A percentile compares a stretch with the other conserved stretches of the same genome.
Conservation (phyloP, 495 filamentous ascomycete genomes). For the Ramalina peruviana region DNA sequence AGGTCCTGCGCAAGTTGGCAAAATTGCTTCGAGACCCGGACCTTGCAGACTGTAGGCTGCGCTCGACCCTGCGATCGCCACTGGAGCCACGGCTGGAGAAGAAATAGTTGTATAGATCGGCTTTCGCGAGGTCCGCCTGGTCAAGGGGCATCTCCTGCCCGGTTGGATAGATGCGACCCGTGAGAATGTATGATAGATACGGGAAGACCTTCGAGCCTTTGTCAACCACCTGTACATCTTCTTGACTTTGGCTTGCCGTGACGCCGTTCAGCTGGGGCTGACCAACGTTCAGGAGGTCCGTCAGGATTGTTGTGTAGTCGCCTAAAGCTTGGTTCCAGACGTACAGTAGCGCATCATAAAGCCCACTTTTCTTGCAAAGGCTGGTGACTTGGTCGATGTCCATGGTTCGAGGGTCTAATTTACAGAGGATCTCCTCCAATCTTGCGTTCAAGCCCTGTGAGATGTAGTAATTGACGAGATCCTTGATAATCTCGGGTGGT, state of each 20-base stretch:
- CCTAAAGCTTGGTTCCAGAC: slow-evolving; percentile 84
- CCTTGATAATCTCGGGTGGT: slow-evolving; percentile 75
- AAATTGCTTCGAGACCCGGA: slow-evolving; percentile 27
- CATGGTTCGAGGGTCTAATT: slow-evolving; percentile 77
- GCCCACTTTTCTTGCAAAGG: slow-evolving; percentile 75
- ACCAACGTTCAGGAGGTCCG: slow-evolving; percentile 70
- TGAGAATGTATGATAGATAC: slow-evolving; percentile 86
- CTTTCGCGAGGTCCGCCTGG: slow-evolving; percentile 61
- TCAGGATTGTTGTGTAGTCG: slow-evolving; percentile 82
- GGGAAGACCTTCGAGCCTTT: slow-evolving; percentile 89
- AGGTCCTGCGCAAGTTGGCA: slow-evolving; percentile 67
- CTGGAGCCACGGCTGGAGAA: slow-evolving; percentile 64
- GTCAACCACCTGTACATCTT: slow-evolving; percentile 23
- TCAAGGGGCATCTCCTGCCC: slow-evolving; percentile 56
- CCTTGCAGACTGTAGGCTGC: slow-evolving; percentile 2
- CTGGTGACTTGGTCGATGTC: slow-evolving; percentile 88
- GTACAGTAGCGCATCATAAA: slow-evolving; percentile 93
- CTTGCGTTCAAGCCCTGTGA: slow-evolving; percentile 52
- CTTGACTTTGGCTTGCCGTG: slow-evolving; percentile 6
- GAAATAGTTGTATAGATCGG: slow-evolving; percentile 78
- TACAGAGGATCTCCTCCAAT: slow-evolving; percentile 90
- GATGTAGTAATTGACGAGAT: slow-evolving; percentile 68
- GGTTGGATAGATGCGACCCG: slow-evolving; percentile 79
- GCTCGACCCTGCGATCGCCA: slow-evolving; percentile 15
- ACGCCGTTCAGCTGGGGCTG: slow-evolving; percentile 23